These are phyloP conservation scores for Argentina anserina DNA, from an alignment of 306 rosid genomes.

Conservation along the genomic window DNA sequence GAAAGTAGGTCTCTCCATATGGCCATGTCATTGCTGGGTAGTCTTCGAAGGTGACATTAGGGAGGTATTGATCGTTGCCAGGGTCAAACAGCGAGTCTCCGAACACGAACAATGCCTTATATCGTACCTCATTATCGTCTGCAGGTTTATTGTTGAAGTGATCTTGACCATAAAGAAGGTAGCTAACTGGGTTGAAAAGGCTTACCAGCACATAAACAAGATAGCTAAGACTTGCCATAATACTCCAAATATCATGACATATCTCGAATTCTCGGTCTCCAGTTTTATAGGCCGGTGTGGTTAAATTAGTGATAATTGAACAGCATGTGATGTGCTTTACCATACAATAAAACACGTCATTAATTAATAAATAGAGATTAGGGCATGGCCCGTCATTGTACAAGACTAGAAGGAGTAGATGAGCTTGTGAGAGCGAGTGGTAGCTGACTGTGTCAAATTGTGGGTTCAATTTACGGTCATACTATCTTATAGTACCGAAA, in stretches of 20 bases:
- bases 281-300: not conserved
- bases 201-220: not conserved
- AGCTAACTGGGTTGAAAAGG: not conserved
- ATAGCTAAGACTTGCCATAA: not conserved
- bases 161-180: not conserved
- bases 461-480: too few species aligned
- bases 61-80: constrained; percentile 42
- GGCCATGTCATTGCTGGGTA: constrained; percentile 34
- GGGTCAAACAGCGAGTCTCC: constrained; percentile 38
- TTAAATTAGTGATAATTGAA: not conserved
- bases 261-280: not conserved
- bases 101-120: constrained; percentile 34
- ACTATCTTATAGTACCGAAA: too few species aligned
- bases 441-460: too few species aligned
- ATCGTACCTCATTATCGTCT: not conserved
- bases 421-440: not conserved
- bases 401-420: not conserved
- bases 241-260: not conserved
- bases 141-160: not conserved
- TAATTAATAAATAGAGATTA: too few species aligned
- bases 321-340: not conserved
- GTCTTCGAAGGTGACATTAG: not conserved
- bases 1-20: constrained; percentile 51
- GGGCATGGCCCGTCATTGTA: too few species aligned
- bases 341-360: too few species aligned